Evolutionary conservation across 2,329 filamentous ascomycete species (phyloP), one percentile per base, ranked within the genome.

Genomic region (Penicillium sp.): DNA sequence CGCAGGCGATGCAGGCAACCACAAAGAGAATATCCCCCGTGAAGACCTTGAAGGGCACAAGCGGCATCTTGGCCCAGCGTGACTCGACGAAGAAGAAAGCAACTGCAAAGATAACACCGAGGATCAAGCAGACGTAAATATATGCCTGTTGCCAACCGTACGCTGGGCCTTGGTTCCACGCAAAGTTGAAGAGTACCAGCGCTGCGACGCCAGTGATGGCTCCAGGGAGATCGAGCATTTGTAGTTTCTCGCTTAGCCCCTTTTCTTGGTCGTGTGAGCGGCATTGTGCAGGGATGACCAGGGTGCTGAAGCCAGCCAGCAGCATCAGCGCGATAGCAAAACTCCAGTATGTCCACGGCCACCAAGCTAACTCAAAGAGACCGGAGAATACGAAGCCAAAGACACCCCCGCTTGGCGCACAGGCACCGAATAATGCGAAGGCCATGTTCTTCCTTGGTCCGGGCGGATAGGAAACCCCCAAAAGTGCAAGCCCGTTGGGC

Each of bases 161-260:
- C 0, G 83, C 73, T 0, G 82, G 78, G 0, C 81, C 84, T 63
- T 89, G 84, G 56, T 86, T 88, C 83, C 84, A 88, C 0, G 85
- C 81, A 61, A 89, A 85, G 67, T 87, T 87, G 73, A 89, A 79
- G 31, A 89, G 73, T 0, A 86, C 75, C 27, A 89, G 73, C 0
- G 79, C 79, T 0, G 75, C 73, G 12, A 87, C 75, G 1, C 85
- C 85, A 0, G 74, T 67, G 2, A 67, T 53, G 8, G 73, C 72
- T 18, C 77, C 77, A 1, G 72, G 59, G 12, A 73, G 57, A 55
- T 81, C 79, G 8, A 71, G 44, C 37, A 40, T 40, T 22, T 22
- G 37, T 14, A 40, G 37, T 9, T 40, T 40, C 4, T 40, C 18
- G 12, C 4, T 22, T 1, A 40, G 2, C 4, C 18, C 37, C 18